phyloP scores from a whole-genome alignment of 176 grass and related monocot genomes.

The Bonia amplexicaulis region DNA sequence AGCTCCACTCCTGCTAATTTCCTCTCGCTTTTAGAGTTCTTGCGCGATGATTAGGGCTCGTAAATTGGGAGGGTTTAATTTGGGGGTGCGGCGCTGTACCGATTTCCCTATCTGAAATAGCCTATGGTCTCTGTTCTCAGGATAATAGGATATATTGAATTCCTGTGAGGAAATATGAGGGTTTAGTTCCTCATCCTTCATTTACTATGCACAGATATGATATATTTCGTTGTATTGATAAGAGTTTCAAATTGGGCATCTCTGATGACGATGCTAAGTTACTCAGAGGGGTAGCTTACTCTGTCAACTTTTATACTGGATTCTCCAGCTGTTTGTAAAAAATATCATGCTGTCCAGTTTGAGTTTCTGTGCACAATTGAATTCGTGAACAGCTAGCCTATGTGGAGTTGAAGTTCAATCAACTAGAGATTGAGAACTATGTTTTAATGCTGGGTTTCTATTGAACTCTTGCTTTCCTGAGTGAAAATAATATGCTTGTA shows the following conservation, averaged over 20 bases:
- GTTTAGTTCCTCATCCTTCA: neutral
- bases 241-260: neutral
- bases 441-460: neutral
- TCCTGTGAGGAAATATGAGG: neutral
- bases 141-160: neutral
- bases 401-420: neutral
- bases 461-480: neutral
- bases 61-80: neutral
- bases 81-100: neutral
- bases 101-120: neutral
- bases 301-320: neutral
- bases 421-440: neutral
- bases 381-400: neutral
- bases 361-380: neutral
- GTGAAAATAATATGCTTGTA: neutral
- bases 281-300: neutral
- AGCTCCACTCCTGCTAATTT: too few species aligned
- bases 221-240: neutral
- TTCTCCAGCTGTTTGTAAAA: neutral
- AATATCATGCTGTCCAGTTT: neutral
- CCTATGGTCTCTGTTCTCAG: neutral
- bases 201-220: neutral
- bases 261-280: neutral
- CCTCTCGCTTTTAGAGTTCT: neutral
- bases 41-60: neutral